These are phyloP conservation scores for Grosmannia huntii DNA, from an alignment of 2,329 filamentous ascomycete genomes.

Conservation along the genomic window DNA sequence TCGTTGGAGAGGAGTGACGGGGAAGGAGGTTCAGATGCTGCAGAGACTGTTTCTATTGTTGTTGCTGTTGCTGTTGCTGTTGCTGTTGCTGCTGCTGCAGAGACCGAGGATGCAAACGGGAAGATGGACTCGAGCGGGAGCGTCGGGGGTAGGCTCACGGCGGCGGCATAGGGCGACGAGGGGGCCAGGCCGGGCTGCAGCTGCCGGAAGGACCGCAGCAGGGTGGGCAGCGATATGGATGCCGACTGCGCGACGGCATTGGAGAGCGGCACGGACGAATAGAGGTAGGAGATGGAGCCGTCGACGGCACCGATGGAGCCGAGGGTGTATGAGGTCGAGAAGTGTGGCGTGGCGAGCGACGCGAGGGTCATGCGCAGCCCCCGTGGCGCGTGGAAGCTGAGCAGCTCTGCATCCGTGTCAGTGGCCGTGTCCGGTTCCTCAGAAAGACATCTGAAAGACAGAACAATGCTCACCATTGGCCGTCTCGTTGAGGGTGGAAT, in stretches of 20 bases:
- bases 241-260: slow-evolving; percentile 57
- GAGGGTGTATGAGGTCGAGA: slow-evolving; percentile 86
- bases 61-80: background rate
- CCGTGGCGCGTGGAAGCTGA: slow-evolving; percentile 77
- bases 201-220: slow-evolving; percentile 74
- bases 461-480: slow-evolving; percentile 50
- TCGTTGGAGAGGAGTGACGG: slow-evolving; percentile 1
- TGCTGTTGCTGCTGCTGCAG: slow-evolving; percentile 5
- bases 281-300: slow-evolving; percentile 93
- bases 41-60: background rate
- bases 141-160: slow-evolving; percentile 13
- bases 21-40: background rate
- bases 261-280: slow-evolving; percentile 69
- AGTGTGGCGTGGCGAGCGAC: slow-evolving; percentile 82
- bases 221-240: slow-evolving; percentile 59
- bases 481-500: slow-evolving; percentile 73
- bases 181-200: slow-evolving; percentile 38
- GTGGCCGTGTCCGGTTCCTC: background rate
- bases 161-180: slow-evolving; percentile 20
- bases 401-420: slow-evolving; percentile 44
- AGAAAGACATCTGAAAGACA: background rate
- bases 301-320: slow-evolving; percentile 85
- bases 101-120: slow-evolving; percentile 5
- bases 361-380: slow-evolving; percentile 80
- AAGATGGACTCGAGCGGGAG: background rate